Base-by-base conservation (phyloP, 345 rosid genomes). In the Dimocarpus longan region DNA sequence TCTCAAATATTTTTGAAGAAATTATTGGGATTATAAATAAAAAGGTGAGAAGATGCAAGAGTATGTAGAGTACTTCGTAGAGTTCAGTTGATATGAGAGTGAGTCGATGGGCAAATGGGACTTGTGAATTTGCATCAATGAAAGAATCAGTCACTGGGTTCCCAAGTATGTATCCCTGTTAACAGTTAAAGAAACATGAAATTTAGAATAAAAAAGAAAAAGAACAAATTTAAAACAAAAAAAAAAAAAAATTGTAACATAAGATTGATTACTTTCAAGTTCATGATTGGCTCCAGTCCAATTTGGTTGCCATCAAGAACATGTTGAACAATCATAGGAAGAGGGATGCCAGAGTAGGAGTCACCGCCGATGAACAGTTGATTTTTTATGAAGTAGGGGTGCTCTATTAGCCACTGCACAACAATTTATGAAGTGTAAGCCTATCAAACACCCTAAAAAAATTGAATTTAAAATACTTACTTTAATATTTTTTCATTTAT, bases 261-360 rank as follows among this genome's bases (percentile, higher is more conserved):
- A 11, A 28, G n/a, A 6, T n/a, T 39, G 66, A 39, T 74, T 76
- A 84, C 87, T 52, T 79, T 72, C 16, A 84, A 74, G 73, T 79
- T 84, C 80, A 84, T 54, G 11, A 3, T 57, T n/a, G 87, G 87
- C 42, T 42, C 10, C 15, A 37, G 6, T 76, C 84, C 87, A 11
- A 66, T 80, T 48, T 44, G 56, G 40, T 81, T 84, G 82, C 87
- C 87, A 9, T 82, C 77, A 43, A 79, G 69, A 66, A 85, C 72
- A 28, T 74, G 71, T 66, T 78, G 42, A 40, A 82, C 83, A 7
- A 80, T 40, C 46, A 85, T 82, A 1, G 87, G 87, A 39, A 82
- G 81, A 44, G 87, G 81, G n/a, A 82, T 77, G 66, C 85, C 87
- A 3, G 87, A 85, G 26, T 85, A 85, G 22, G 87, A 82, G 74